A percentile compares a stretch with the other conserved stretches of the same genome.
Evolutionary conservation across 2,329 filamentous ascomycete species (phyloP).

Genomic region (Coniella lustricola): DNA sequence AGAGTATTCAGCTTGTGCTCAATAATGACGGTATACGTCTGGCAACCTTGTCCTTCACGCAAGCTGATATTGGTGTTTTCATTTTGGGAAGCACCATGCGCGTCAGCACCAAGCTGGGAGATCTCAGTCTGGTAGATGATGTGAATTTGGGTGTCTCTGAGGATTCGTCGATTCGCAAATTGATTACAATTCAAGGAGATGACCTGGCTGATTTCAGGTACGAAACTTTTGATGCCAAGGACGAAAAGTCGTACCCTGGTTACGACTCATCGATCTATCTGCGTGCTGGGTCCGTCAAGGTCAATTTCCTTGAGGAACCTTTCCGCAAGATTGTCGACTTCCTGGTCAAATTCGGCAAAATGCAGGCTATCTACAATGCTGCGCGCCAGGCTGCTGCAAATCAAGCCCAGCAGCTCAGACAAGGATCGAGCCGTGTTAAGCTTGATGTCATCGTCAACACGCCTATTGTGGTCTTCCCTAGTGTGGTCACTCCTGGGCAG

Average conservation of each 20-base stretch:
- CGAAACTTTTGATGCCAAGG: constrained; percentile 79
- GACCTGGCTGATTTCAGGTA: constrained; percentile 96
- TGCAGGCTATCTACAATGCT: constrained; percentile 98
- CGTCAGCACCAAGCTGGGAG: constrained; percentile 78
- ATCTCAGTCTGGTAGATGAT: constrained; percentile 84
- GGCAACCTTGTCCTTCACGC: constrained; percentile 85
- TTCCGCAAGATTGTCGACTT: constrained; percentile 98
- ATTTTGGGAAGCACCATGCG: constrained; percentile 80
- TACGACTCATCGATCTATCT: constrained; percentile 90
- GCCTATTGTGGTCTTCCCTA: constrained; percentile 91
- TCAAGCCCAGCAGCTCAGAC: constrained; percentile 87
- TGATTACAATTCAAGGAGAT: constrained; percentile 92
- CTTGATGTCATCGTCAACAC: constrained; percentile 93
- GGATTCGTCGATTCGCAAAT: constrained; percentile 71
- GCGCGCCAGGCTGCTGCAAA: constrained; percentile 89
- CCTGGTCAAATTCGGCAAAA: constrained; percentile 96
- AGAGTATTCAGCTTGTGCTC: constrained; percentile 86
- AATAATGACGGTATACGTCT: constrained; percentile 97
- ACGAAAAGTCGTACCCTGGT: constrained; percentile 70
- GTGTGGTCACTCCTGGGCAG: constrained; percentile 62
- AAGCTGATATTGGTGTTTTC: constrained; percentile 86
- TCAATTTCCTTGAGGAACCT: constrained; percentile 95
- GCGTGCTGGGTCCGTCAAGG: constrained; percentile 86
- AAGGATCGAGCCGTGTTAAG: constrained; percentile 82
- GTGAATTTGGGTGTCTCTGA: constrained; percentile 83